Evolutionary conservation across 1,284 basidiomycete genomes (phyloP).

Genomic region (Microbotryum lychnidis-dioicae): DNA sequence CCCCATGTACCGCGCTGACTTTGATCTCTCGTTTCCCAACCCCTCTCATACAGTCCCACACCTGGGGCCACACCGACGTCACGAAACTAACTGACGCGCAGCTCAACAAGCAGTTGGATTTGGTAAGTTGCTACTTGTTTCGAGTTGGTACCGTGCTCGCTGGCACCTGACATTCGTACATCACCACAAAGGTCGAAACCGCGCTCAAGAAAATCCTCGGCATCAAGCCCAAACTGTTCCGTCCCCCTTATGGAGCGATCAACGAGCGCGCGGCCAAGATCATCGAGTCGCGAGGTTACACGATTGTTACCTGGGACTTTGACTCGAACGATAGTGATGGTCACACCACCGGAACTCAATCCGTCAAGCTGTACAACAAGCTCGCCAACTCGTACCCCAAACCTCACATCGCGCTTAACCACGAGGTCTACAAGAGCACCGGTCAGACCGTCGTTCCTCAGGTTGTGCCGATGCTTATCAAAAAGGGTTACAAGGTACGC

Average conservation of each 20-base stretch:
- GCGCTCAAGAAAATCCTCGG: constrained; percentile 37
- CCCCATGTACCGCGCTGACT: no score
- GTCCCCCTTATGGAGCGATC: constrained; percentile 31
- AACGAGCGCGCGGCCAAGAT: constrained; percentile 26
- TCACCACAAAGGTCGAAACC: constrained; percentile 15
- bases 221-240: constrained; percentile 34
- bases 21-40: neutral
- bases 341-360: constrained; percentile 1
- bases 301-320: constrained; percentile 31
- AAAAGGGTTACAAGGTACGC: constrained; percentile 20
- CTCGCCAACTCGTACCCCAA: constrained; percentile 5
- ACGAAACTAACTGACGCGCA: constrained; percentile 26
- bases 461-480: constrained; percentile 25
- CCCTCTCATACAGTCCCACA: constrained; percentile 23
- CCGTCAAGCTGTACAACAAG: constrained; percentile 17
- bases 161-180: no score
- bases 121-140: neutral
- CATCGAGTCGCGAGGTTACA: constrained; percentile 27
- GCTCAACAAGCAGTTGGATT: constrained; percentile 30
- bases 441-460: constrained; percentile 19
- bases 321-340: constrained; percentile 28
- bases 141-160: no score
- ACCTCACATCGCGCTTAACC: constrained; percentile 26
- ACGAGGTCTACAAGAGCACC: constrained; percentile 25
- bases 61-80: constrained; percentile 33